A percentile compares a stretch with the other conserved stretches of the same genome.
Evolutionary conservation across 306 rosid species (phyloP).

Genomic region (Gastrolobium villosum): DNA sequence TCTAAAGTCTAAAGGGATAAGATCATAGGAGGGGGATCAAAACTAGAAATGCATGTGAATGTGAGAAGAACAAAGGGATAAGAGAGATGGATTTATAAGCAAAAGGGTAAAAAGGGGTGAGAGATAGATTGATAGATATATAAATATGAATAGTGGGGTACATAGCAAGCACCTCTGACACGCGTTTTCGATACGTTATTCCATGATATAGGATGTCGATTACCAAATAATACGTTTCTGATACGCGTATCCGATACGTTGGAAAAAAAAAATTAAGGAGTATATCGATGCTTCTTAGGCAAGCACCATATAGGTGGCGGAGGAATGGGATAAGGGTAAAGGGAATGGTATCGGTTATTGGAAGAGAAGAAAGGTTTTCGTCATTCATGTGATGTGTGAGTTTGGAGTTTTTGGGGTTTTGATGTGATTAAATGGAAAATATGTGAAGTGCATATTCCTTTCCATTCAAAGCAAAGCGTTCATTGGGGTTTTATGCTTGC

Average conservation of each 20-base stretch:
- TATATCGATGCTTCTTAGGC: no score
- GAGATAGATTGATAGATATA: slow-evolving; percentile 28
- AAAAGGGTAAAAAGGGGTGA: slow-evolving; percentile 26
- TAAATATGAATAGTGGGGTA: slow-evolving; percentile 22
- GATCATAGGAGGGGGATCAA: slow-evolving; percentile 34
- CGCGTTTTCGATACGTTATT: no score
- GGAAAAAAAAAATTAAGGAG: no score
- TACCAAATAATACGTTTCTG: no score
- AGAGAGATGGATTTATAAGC: slow-evolving; percentile 50
- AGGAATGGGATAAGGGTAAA: slow-evolving; percentile 49
- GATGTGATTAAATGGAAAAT: slow-evolving; percentile 23
- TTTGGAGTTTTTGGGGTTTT: slow-evolving; percentile 34
- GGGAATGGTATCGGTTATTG: slow-evolving; percentile 52
- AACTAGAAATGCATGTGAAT: slow-evolving; percentile 39
- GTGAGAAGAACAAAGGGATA: slow-evolving; percentile 31
- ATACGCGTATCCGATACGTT: no score
- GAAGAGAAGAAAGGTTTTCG: slow-evolving; percentile 56
- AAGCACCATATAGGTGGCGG: slow-evolving; percentile 53
- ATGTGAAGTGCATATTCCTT: slow-evolving; percentile 23
- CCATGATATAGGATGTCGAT: no score
- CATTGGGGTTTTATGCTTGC: slow-evolving; percentile 57
- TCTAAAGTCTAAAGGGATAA: slow-evolving; percentile 42
- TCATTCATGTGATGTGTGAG: slow-evolving; percentile 41
- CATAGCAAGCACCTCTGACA: no score
- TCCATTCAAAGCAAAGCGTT: slow-evolving; percentile 72